phyloP scores from a whole-genome alignment of 805 yeast species.

The Blastobotrys chiropterorum region DNA sequence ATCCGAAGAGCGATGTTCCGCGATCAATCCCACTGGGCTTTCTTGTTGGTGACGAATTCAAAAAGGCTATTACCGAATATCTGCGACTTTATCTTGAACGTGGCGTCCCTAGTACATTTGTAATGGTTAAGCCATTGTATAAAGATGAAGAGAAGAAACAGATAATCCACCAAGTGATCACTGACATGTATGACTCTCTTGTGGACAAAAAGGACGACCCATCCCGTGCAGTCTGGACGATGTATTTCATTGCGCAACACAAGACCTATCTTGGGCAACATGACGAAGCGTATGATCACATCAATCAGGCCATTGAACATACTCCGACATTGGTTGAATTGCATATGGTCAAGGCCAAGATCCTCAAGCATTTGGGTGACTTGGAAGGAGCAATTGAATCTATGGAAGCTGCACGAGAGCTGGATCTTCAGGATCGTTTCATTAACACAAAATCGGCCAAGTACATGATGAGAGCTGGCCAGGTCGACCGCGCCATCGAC shows the following conservation, averaged over 20 bases:
- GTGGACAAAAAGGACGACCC: slow-evolving; percentile 1
- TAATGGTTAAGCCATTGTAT: slow-evolving; percentile 77
- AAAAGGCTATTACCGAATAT: slow-evolving; percentile 45
- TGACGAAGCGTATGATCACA: slow-evolving; percentile 46
- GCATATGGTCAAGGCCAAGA: slow-evolving; percentile 71
- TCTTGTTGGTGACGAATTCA: slow-evolving; percentile 42
- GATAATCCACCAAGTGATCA: slow-evolving; percentile 48
- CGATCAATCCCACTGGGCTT: slow-evolving; percentile 61
- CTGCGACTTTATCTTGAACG: slow-evolving; percentile 56
- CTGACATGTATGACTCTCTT: slow-evolving; percentile 37
- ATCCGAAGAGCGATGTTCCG: slow-evolving; percentile 82
- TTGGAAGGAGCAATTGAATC: slow-evolving; percentile 53
- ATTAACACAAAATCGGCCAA: slow-evolving; percentile 84
- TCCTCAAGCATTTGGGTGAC: slow-evolving; percentile 67
- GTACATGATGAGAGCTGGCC: slow-evolving; percentile 71
- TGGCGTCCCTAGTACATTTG: slow-evolving; percentile 88
- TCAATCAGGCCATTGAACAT: slow-evolving; percentile 59
- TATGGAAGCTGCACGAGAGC: slow-evolving; percentile 63
- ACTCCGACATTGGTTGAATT: slow-evolving; percentile 84
- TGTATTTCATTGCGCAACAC: slow-evolving; percentile 75
- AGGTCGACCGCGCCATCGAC: slow-evolving; percentile 66
- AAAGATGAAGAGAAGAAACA: slow-evolving; percentile 36
- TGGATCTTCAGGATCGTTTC: slow-evolving; percentile 87
- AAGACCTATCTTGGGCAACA: slow-evolving; percentile 51
- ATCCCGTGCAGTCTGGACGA: slow-evolving; percentile 52